These are phyloP conservation scores for Microcyclosporella mali DNA, from an alignment of 2,329 filamentous ascomycete species.

Conservation along the genomic window DNA sequence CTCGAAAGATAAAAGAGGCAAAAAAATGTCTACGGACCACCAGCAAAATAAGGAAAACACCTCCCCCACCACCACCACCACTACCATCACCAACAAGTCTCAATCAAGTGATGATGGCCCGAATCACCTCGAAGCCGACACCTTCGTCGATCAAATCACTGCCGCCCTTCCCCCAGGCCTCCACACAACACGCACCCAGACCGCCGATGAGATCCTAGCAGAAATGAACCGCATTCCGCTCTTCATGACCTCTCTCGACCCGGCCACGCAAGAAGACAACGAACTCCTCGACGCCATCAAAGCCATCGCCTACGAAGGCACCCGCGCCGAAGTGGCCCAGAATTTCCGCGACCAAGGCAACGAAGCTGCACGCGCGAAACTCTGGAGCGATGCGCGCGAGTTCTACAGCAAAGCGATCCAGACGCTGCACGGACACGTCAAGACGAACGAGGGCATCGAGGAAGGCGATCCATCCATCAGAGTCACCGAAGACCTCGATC, in stretches of 20 bases:
- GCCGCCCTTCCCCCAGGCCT: constrained; percentile 53
- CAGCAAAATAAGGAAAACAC: no score
- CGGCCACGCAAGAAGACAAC: constrained; percentile 60
- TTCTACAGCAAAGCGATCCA: constrained; percentile 85
- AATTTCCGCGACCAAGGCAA: constrained; percentile 93
- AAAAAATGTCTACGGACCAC: no score
- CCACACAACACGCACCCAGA: constrained; percentile 51
- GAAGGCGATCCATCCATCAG: constrained; percentile 2
- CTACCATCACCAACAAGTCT: not conserved
- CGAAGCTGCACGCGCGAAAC: constrained; percentile 68
- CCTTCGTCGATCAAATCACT: constrained; percentile 18
- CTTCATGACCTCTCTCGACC: constrained; percentile 88
- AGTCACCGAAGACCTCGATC: constrained; percentile 41
- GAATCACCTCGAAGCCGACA: constrained; percentile 10
- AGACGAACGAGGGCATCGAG: constrained; percentile 11
- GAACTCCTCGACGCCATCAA: constrained; percentile 77
- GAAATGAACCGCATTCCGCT: constrained; percentile 69
- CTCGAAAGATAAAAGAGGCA: no score
- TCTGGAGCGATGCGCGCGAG: constrained; percentile 78
- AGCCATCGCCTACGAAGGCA: constrained; percentile 88
- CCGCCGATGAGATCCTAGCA: constrained; percentile 54
- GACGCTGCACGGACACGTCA: constrained; percentile 46
- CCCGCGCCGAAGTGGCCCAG: constrained; percentile 69
- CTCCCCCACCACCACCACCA: constrained; percentile 1
- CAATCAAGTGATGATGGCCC: constrained; percentile 4